Evolutionary conservation across 306 rosid species (phyloP).

Genomic region (Lathyrus sativus): DNA sequence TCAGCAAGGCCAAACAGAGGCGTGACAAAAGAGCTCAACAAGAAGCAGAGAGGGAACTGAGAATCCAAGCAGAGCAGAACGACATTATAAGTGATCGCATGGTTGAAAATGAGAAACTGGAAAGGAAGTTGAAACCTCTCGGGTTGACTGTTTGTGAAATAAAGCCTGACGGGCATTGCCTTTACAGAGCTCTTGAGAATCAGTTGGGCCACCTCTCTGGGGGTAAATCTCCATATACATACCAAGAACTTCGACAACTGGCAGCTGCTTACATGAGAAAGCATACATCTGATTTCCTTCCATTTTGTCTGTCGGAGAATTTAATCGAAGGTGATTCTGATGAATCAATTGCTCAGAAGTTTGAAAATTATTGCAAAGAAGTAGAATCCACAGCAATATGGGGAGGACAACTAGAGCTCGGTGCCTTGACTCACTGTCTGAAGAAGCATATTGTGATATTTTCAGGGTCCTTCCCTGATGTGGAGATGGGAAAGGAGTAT

Average conservation of each 20-base stretch:
- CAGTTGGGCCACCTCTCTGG: slow-evolving; percentile 63
- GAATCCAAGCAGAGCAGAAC: slow-evolving; percentile 83
- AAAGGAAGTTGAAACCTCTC: slow-evolving; percentile 75
- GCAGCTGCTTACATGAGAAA: slow-evolving; percentile 81
- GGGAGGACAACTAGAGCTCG: slow-evolving; percentile 98
- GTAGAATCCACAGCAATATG: slow-evolving; percentile 90
- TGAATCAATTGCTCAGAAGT: slow-evolving; percentile 55
- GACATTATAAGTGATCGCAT: slow-evolving; percentile 68
- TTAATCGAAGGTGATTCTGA: slow-evolving; percentile 51
- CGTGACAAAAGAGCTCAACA: slow-evolving; percentile 74
- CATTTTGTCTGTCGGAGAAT: slow-evolving; percentile 78
- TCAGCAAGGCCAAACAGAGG: slow-evolving; percentile 72
- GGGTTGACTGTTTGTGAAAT: slow-evolving; percentile 72
- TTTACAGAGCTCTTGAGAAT: slow-evolving; percentile 84
- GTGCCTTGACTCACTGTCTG: slow-evolving; percentile 83
- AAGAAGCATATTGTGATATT: slow-evolving; percentile 77
- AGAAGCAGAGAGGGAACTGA: slow-evolving; percentile 88
- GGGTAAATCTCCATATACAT: slow-evolving; percentile 66
- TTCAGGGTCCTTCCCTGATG: slow-evolving; percentile 96
- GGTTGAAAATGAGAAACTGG: slow-evolving; percentile 77
- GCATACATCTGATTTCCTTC: slow-evolving; percentile 66
- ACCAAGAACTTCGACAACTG: slow-evolving; percentile 80
- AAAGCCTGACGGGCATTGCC: slow-evolving; percentile 97
- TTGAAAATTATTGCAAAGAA: slow-evolving; percentile 82
- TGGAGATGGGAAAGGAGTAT: slow-evolving; percentile 97